Conservation (phyloP, 176 grass and related monocot species). For the Zea mays region DNA sequence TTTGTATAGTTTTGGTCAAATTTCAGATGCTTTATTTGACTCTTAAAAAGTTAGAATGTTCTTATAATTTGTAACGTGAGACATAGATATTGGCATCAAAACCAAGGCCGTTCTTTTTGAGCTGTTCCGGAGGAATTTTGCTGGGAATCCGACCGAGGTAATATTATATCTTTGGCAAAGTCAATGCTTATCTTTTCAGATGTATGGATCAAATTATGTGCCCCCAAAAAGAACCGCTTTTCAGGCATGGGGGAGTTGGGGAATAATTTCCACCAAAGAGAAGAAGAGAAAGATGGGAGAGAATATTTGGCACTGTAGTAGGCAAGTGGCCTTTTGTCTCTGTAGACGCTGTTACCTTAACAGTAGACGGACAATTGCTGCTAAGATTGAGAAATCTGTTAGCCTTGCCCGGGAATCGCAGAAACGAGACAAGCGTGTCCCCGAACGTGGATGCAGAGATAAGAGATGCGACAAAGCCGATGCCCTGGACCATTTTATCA, state of each 20-base stretch:
- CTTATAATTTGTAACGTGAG: no score
- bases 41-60: no score
- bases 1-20: no score
- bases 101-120: conserved; percentile 31
- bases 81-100: background rate
- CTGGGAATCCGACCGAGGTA: background rate
- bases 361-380: conserved; percentile 14
- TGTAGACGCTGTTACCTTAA: conserved; percentile 21
- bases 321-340: conserved; percentile 35
- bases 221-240: background rate
- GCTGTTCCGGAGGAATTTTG: background rate
- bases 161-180: background rate
- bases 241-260: conserved; percentile 1
- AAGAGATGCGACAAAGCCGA: conserved; percentile 32
- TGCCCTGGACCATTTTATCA: conserved; percentile 29
- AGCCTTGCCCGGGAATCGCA: conserved; percentile 32
- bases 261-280: background rate
- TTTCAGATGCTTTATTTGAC: no score
- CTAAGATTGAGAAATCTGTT: conserved; percentile 10
- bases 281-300: background rate
- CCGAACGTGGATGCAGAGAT: conserved; percentile 34
- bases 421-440: conserved; percentile 30
- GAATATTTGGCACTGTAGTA: conserved; percentile 19
- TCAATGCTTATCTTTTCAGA: conserved; percentile 38
- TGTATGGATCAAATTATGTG: conserved; percentile 29